phyloP scores from a whole-genome alignment of 306 rosid genomes.

The Cicer arietinum region DNA sequence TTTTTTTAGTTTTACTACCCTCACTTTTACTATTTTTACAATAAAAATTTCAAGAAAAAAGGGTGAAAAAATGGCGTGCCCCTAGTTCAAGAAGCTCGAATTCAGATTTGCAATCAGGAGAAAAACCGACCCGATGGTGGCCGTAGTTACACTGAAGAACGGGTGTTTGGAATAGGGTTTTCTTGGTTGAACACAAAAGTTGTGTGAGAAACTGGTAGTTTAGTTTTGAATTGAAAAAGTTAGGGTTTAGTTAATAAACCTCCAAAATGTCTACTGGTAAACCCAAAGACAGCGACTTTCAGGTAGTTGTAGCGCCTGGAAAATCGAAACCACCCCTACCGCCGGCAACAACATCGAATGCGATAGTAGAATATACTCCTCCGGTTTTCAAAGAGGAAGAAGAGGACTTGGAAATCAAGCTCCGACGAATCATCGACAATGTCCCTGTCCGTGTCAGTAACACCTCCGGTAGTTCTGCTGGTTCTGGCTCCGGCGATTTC shows the following conservation, averaged over 20 bases:
- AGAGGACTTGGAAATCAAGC: constrained; percentile 92
- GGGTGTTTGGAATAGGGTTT: background rate
- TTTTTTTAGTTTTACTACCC: too few relatives aligned
- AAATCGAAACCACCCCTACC: constrained; percentile 62
- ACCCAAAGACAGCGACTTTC: constrained; percentile 61
- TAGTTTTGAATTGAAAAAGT: constrained; percentile 25
- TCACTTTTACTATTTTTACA: too few relatives aligned
- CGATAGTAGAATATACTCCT: constrained; percentile 77
- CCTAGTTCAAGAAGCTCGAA: background rate
- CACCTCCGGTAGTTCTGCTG: constrained; percentile 95
- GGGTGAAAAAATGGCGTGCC: too few relatives aligned
- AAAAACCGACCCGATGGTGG: background rate
- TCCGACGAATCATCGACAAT: constrained; percentile 85
- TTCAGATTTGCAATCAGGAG: background rate
- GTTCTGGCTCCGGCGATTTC: constrained; percentile 97
- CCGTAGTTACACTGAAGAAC: background rate
- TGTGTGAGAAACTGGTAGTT: background rate
- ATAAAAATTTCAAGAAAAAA: too few relatives aligned
- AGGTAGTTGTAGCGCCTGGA: constrained; percentile 57
- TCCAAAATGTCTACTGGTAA: constrained; percentile 65
- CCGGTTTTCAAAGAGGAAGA: constrained; percentile 80
- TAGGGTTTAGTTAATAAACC: constrained; percentile 54
- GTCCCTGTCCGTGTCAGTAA: constrained; percentile 97
- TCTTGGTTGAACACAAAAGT: background rate
- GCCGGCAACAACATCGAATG: constrained; percentile 55